These are phyloP conservation scores for Triangularia verruculosa DNA, from an alignment of 2,329 filamentous ascomycete species.

Conservation along the genomic window DNA sequence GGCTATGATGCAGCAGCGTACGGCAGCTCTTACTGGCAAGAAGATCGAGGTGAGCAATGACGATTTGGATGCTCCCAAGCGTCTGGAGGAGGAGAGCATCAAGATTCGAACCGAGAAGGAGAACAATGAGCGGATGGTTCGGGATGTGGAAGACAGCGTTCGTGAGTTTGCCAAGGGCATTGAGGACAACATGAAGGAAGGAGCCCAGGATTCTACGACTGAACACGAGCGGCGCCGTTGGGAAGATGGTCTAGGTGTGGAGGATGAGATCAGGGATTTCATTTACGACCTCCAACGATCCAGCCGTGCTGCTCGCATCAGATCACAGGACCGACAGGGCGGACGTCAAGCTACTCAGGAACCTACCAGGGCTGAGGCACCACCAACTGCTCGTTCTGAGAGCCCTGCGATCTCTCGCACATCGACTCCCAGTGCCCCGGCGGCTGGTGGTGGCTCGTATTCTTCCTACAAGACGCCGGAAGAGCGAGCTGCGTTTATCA, in stretches of 20 bases:
- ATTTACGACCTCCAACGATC: constrained; percentile 93
- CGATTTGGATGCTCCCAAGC: constrained; percentile 74
- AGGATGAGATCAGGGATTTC: constrained; percentile 95
- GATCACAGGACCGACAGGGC: constrained; percentile 54
- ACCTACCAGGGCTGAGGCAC: constrained; percentile 43
- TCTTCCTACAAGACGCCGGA: constrained; percentile 85
- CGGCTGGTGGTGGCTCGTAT: constrained; percentile 61
- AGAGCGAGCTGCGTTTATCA: constrained; percentile 92
- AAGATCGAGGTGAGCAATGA: constrained; percentile 68
- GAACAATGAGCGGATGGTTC: constrained; percentile 93
- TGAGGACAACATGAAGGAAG: constrained; percentile 84
- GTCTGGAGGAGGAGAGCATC: constrained; percentile 83
- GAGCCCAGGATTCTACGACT: constrained; percentile 67
- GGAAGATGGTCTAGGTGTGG: constrained; percentile 94
- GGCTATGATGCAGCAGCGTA: constrained; percentile 98
- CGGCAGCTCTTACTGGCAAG: constrained; percentile 85
- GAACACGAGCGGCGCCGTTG: constrained; percentile 91
- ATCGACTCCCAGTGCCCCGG: constrained; percentile 53
- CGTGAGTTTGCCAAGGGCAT: constrained; percentile 81
- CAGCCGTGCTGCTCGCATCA: constrained; percentile 71
- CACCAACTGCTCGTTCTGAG: constrained; percentile 47
- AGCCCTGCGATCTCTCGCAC: constrained; percentile 44
- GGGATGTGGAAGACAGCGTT: constrained; percentile 94
- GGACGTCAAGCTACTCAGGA: constrained; percentile 43
- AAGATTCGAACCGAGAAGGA: constrained; percentile 82